These are phyloP conservation scores for Cladosporium halotolerans DNA, from an alignment of 2,329 filamentous ascomycete species.

Conservation along the genomic window DNA sequence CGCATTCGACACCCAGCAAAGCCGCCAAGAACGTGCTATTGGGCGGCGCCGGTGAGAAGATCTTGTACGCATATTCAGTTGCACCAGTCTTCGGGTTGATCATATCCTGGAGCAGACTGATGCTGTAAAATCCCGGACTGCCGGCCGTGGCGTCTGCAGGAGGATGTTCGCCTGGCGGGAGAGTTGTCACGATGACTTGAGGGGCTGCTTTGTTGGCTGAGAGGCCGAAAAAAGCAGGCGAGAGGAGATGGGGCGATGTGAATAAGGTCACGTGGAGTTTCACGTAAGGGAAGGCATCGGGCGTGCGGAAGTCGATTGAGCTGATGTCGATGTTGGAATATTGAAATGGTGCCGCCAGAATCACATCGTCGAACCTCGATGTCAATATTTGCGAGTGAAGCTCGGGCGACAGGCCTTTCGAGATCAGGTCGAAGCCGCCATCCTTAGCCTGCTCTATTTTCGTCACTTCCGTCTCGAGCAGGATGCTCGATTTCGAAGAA, in stretches of 20 bases:
- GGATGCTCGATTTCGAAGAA: conserved; percentile 54
- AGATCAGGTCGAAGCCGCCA: neutral
- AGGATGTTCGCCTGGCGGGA: conserved; percentile 54
- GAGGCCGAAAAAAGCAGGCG: conserved; percentile 66
- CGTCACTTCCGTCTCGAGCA: conserved; percentile 62
- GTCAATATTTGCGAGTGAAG: neutral
- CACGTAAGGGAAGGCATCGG: conserved; percentile 79
- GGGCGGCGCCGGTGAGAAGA: conserved; percentile 53
- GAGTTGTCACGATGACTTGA: conserved; percentile 73
- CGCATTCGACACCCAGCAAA: conserved; percentile 40
- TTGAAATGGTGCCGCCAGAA: conserved; percentile 80
- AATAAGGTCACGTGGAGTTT: conserved; percentile 86
- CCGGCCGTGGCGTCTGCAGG: conserved; percentile 55
- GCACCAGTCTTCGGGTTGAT: conserved; percentile 42
- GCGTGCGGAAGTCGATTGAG: conserved; percentile 41
- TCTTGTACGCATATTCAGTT: conserved; percentile 57
- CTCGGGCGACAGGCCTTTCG: neutral
- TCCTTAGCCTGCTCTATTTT: conserved; percentile 41
- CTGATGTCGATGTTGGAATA: conserved; percentile 61
- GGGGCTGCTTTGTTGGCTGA: conserved; percentile 55
- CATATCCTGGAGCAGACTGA: conserved; percentile 64
- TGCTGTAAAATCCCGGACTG: conserved; percentile 73
- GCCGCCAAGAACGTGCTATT: conserved; percentile 42
- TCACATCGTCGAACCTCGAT: conserved; percentile 47
- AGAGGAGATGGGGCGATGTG: conserved; percentile 67